Base-by-base conservation (phyloP, 371 early-diverging fungal species). In the Rhizopus delemar region DNA sequence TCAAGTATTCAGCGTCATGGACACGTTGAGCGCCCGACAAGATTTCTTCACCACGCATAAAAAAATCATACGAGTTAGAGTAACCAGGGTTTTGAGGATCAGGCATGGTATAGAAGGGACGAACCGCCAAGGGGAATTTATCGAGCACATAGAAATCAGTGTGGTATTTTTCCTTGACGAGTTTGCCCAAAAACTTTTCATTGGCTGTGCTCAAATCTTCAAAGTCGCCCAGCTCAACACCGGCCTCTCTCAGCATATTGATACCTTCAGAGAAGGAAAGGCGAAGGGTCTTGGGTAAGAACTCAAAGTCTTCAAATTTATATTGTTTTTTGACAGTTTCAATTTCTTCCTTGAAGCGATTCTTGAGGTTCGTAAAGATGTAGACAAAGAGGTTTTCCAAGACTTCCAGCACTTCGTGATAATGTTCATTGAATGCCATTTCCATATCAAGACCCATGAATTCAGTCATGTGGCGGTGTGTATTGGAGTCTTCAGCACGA, bases 21-120 rank as follows among this genome's bases (percentile, higher is more conserved):
- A 99, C 88, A 87, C 99, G 96, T 83, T 99, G 99, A 31, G 99
- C 99, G 54, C 99, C 99, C 39, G 99, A 99, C 66, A 98, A 80
- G 70, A 99, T 97, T 79, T 99, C 99, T 76, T 99, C 99, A 57
- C 99, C 99, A 59, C 99, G 90, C 79, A 99, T 89, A 83, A 99
- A 99, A 81, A 99, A 98, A 86, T 99, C 99, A 78, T 98, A 99
- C 28, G 99, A 98, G 90, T 98, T 97, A 66, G 98, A 94, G 82
- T 95, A 97, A 56, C 85, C 85, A 55, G 89, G 86, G 62, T 90
- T 78, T 33, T 81, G 67, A 32, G 97, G 91, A 79, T 98, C 95
- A 35, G 96, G 96, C 94, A 98, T 98, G 31, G 99, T 99, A 87
- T 99, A 99, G 88, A 99, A 99, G 32, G 99, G 98, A 53, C 99